These are phyloP conservation scores for Clohesyomyces aquaticus DNA, from an alignment of 495 filamentous ascomycete species.

Conservation along the genomic window DNA sequence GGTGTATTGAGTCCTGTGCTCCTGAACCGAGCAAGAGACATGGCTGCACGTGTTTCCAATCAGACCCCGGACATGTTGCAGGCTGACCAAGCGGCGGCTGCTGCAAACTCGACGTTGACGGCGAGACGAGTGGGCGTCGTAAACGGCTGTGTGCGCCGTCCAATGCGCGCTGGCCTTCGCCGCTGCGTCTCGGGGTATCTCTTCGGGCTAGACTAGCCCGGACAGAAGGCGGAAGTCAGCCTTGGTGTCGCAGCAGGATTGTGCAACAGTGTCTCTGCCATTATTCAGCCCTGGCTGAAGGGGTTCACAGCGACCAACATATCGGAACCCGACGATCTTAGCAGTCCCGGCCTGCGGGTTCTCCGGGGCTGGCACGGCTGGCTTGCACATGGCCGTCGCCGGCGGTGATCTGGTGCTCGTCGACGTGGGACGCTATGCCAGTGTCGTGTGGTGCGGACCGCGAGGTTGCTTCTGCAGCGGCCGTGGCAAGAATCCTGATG, in stretches of 20 bases:
- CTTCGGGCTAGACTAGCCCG: not conserved
- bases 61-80: constrained; percentile 10
- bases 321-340: not conserved
- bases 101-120: constrained; percentile 5
- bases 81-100: not conserved
- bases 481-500: not conserved
- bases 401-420: no score
- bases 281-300: not conserved
- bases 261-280: not conserved
- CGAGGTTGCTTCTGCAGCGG: not conserved
- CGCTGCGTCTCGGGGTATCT: not conserved
- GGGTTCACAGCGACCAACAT: not conserved
- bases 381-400: no score
- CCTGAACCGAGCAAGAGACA: constrained; percentile 25
- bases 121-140: not conserved
- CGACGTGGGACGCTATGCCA: no score
- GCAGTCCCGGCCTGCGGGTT: not conserved
- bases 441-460: no score
- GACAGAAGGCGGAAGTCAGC: not conserved
- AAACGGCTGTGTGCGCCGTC: not conserved
- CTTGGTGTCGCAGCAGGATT: not conserved
- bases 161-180: not conserved
- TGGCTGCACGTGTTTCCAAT: constrained; percentile 30
- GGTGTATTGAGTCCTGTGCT: not conserved
- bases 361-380: no score